These are phyloP conservation scores for Erodium maritimum DNA, from an alignment of 345 rosid genomes.

Conservation along the genomic window DNA sequence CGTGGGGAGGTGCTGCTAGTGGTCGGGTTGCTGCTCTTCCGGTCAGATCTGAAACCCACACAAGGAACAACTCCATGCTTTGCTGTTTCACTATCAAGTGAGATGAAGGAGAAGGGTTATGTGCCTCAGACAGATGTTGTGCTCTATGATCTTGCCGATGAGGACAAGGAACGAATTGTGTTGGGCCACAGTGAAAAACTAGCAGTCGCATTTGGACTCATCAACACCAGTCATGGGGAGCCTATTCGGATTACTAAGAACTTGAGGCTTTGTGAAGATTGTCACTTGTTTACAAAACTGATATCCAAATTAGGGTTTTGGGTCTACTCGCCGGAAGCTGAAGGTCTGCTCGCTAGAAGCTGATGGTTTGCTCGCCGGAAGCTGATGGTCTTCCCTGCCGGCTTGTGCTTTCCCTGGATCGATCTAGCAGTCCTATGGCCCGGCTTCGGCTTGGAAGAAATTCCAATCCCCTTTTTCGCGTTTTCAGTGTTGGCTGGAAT, in stretches of 20 bases:
- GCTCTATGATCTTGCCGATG: conserved; percentile 60
- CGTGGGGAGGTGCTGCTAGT: too few species aligned
- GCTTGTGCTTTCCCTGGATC: too few species aligned
- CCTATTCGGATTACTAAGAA: conserved; percentile 74
- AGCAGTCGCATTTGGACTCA: conserved; percentile 77
- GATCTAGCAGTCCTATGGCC: too few species aligned
- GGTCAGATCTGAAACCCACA: too few species aligned
- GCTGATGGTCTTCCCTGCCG: too few species aligned
- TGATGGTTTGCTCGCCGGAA: too few species aligned
- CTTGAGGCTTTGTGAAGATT: conserved; percentile 78
- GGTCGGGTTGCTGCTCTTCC: too few species aligned
- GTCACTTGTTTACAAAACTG: conserved; percentile 69
- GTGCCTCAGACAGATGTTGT: conserved; percentile 69
- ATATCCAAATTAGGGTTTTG: conserved; percentile 76
- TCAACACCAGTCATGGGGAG: conserved; percentile 50
- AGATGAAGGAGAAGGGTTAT: conserved; percentile 82
- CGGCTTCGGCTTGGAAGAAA: too few species aligned
- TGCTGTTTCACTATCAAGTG: conserved; percentile 44
- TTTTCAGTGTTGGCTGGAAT: too few species aligned
- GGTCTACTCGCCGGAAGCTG: too few species aligned
- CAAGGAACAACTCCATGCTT: conserved; percentile 54
- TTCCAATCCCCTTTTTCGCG: too few species aligned
- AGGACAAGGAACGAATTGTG: conserved; percentile 69
- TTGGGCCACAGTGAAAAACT: conserved; percentile 83
- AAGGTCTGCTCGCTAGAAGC: too few species aligned